These are phyloP conservation scores for Lactifluus pinguis DNA, from an alignment of 768 basidiomycete genomes.

Conservation along the genomic window DNA sequence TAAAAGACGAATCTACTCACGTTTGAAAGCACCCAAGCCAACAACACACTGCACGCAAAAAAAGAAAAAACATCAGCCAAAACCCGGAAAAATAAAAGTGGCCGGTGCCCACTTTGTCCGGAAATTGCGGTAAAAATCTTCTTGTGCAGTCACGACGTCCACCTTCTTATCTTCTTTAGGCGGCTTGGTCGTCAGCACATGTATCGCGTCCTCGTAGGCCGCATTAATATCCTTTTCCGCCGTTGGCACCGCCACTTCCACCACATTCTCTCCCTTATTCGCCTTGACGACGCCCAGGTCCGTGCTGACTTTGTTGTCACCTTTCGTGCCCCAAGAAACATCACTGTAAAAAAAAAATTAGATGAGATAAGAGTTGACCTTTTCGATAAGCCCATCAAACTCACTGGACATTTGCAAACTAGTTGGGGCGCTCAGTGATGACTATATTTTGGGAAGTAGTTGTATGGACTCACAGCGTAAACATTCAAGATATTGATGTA, in stretches of 20 bases:
- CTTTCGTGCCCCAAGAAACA: constrained; percentile 94
- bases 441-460: background rate
- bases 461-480: constrained; percentile 50
- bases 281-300: constrained; percentile 78
- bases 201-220: constrained; percentile 85
- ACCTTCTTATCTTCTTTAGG: constrained; percentile 59
- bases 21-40: constrained; percentile 87
- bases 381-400: constrained; percentile 9
- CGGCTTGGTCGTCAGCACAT: constrained; percentile 68
- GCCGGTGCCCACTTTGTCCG: constrained; percentile 60
- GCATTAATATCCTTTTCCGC: constrained; percentile 84
- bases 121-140: constrained; percentile 84
- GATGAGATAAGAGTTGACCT: background rate
- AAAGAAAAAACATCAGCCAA: constrained; percentile 9
- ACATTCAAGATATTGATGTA: constrained; percentile 93
- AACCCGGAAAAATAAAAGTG: constrained; percentile 1
- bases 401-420: constrained; percentile 78
- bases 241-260: constrained; percentile 79
- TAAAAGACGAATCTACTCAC: constrained; percentile 31
- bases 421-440: background rate
- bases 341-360: constrained; percentile 37
- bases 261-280: constrained; percentile 64
- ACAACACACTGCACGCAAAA: constrained; percentile 43
- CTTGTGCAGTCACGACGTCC: constrained; percentile 56
- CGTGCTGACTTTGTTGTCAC: constrained; percentile 76